Evolutionary conservation across 148 eudicot species (phyloP), one percentile per base, ranked within the genome.

Genomic region (Amaranthus palmeri): DNA sequence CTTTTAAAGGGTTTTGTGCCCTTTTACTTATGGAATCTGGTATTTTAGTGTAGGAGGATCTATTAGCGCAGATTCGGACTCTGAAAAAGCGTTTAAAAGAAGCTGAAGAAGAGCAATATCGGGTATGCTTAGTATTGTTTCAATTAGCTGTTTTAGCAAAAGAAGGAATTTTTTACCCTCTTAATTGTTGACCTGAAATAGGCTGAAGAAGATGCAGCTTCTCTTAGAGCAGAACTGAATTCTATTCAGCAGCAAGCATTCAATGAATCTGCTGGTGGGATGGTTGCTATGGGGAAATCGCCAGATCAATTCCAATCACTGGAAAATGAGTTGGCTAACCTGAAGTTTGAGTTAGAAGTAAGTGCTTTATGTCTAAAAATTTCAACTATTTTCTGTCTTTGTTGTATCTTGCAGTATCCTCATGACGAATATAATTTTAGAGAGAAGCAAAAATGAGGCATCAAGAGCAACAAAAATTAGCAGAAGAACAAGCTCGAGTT

Each of bases 181-280:
- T 77, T 45, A 76, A 61, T 69, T 60, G 36, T 76, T 75, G 56
- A 71, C 46, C 75, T 80, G 54, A 48, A 46, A 78, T 85, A 95
- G 99, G 99, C 99, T 61, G 97, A 95, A 81, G 97, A 92, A 82
- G 99, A 95, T 81, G 93, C 99, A 54, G 96, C 96, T 71, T 82
- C 97, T 48, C 56, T 95, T 59, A 85, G 99, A 83, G 93, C 96
- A 56, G 99, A 95, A 80, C 76, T 95, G 50, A 95, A 95, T 79
- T 83, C 82, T 12, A 69, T 92, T 74, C 99, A 91, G 82, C 96
- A 83, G 77, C 99, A 95, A 80, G 84, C 88, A 76, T 86, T 95
- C 78, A 83, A 76, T 61, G 77, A 80, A 78, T 67, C 80, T 56
- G 73, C 77, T 45, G 78, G 81, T 77, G 82, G 81, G 55, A 79